A percentile compares a stretch with the other conserved stretches of the same genome.
These are phyloP conservation scores for Gossypium davidsonii DNA, from an alignment of 441 rosid genomes.

Conservation along the genomic window DNA sequence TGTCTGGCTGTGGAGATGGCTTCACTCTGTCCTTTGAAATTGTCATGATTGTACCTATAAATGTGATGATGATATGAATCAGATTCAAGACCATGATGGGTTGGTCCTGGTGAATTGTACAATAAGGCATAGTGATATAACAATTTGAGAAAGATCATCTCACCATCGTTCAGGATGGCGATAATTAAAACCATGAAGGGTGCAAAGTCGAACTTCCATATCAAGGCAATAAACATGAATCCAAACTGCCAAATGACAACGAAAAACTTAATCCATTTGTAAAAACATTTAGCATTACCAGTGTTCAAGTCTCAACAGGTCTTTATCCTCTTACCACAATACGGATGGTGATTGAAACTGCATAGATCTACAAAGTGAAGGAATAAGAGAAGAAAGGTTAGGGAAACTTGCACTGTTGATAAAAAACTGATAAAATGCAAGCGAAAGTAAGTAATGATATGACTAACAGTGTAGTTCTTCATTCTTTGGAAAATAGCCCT, in stretches of 20 bases:
- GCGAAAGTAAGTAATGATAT: not conserved
- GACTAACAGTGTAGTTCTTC: constrained; percentile 86
- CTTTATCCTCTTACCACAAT: constrained; percentile 57
- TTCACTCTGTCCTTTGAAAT: constrained; percentile 81
- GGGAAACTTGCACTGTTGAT: not conserved
- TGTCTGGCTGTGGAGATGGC: constrained; percentile 87
- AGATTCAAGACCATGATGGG: constrained; percentile 34
- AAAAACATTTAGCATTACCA: not conserved
- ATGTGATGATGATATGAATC: not conserved
- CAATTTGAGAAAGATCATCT: constrained; percentile 21
- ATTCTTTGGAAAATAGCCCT: constrained; percentile 92
- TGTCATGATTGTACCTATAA: constrained; percentile 83
- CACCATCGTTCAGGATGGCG: constrained; percentile 84
- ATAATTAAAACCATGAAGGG: constrained; percentile 92
- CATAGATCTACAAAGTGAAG: constrained; percentile 65
- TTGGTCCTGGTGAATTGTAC: not conserved
- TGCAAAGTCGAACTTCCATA: constrained; percentile 79
- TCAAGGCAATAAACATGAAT: constrained; percentile 80
- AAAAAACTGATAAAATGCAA: not conserved
- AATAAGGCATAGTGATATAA: not conserved
- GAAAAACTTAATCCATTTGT: not conserved
- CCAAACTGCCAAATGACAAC: constrained; percentile 54
- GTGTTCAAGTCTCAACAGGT: not conserved
- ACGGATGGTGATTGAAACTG: constrained; percentile 87
- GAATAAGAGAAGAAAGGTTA: constrained; percentile 3